Percentiles rank a stretch among this genome's conserved stretches.
Conservation (phyloP, 176 grass and related monocot genomes). For the Poa annua region DNA sequence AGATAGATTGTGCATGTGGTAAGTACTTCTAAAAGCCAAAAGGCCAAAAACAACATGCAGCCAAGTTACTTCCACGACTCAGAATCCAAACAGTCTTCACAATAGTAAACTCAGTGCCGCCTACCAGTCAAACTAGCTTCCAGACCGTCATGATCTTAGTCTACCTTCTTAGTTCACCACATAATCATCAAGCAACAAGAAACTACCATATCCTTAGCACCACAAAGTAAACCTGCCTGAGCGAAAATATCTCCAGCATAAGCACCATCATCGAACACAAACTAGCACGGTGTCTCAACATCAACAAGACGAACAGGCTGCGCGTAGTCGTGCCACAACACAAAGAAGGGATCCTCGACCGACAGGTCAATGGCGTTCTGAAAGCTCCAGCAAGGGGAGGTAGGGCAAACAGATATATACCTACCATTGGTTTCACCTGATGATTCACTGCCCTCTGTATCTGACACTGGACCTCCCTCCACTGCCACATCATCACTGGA, state of each 20-base stretch:
- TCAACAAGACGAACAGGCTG: neutral
- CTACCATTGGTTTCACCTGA: neutral
- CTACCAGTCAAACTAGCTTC: no score
- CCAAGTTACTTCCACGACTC: neutral
- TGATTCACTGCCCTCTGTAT: neutral
- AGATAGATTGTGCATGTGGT: neutral
- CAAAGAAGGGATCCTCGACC: constrained; percentile 16
- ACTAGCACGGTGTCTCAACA: neutral
- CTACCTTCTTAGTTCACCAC: neutral
- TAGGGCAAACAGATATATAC: neutral
- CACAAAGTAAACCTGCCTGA: no score
- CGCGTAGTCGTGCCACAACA: neutral
- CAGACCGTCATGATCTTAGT: neutral
- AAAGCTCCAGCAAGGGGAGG: neutral
- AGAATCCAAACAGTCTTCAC: no score
- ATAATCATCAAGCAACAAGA: neutral
- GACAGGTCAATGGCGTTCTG: constrained; percentile 19
- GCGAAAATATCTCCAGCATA: neutral
- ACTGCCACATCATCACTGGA: neutral
- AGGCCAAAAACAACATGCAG: neutral
- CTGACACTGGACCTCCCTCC: neutral
- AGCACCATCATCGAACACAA: neutral
- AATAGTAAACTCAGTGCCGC: no score
- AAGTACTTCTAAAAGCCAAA: neutral
- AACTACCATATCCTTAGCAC: neutral